A percentile compares a stretch with the other conserved stretches of the same genome.
Conservation (phyloP, 1,284 basidiomycete genomes). For the Phellinidium pouzarii region DNA sequence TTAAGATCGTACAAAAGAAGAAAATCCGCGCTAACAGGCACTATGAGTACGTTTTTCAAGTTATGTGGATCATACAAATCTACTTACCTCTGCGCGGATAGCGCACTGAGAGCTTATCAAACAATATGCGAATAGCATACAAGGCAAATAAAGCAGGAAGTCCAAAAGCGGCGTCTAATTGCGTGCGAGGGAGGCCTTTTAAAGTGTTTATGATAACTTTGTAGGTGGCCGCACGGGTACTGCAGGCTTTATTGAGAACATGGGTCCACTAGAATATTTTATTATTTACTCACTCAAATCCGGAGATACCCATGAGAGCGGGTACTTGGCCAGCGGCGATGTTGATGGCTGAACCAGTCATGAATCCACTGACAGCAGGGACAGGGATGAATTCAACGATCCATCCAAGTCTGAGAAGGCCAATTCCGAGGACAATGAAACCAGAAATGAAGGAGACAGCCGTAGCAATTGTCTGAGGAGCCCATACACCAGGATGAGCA, state of each 20-base stretch:
- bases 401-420: constrained; percentile 90
- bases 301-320: constrained; percentile 76
- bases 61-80: neutral
- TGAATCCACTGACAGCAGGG: constrained; percentile 90
- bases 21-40: constrained; percentile 54
- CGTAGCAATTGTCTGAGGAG: constrained; percentile 73
- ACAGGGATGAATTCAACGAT: constrained; percentile 91
- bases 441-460: constrained; percentile 86
- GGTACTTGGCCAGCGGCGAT: constrained; percentile 85
- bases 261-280: neutral
- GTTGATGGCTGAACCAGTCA: constrained; percentile 87
- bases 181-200: constrained; percentile 69
- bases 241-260: constrained; percentile 27
- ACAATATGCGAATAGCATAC: constrained; percentile 69
- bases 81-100: constrained; percentile 63
- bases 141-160: constrained; percentile 69
- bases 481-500: constrained; percentile 48
- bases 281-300: constrained; percentile 60
- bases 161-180: constrained; percentile 87
- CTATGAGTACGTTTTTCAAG: constrained; percentile 18
- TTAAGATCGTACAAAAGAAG: constrained; percentile 81
- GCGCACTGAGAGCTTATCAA: constrained; percentile 50
- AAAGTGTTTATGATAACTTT: constrained; percentile 88
- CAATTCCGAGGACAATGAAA: constrained; percentile 89
- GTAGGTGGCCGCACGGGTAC: constrained; percentile 82